A percentile compares a stretch with the other conserved stretches of the same genome.
Evolutionary conservation across 2,329 filamentous ascomycete genomes (phyloP).

Genomic region (Trichoderma pleuroti): DNA sequence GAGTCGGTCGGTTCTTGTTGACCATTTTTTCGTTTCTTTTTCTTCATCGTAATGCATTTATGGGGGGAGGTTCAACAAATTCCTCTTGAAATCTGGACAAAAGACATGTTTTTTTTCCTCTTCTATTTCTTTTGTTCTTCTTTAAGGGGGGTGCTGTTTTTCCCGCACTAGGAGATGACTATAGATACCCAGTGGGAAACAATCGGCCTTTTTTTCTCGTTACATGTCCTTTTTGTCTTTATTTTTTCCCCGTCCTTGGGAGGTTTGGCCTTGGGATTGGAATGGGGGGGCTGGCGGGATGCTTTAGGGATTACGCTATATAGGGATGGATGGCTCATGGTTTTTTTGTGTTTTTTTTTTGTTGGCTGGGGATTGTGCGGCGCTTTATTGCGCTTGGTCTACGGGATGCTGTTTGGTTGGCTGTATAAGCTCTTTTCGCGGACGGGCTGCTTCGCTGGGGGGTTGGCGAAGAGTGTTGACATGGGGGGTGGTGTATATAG

Average conservation of each 20-base stretch:
- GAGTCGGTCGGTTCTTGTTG: neutral
- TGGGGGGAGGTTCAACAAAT: neutral
- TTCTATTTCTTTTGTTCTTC: neutral
- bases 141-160: neutral
- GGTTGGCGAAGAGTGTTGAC: neutral
- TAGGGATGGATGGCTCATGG: neutral
- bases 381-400: neutral
- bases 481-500: neutral
- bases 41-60: neutral
- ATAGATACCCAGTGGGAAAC: constrained; percentile 5
- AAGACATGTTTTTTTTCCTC: neutral
- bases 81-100: neutral
- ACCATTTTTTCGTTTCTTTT: neutral
- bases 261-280: neutral
- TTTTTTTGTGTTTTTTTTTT: neutral
- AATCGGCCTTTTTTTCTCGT: neutral
- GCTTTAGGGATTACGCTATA: neutral
- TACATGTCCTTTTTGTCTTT: neutral
- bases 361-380: neutral
- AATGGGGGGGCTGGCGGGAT: neutral
- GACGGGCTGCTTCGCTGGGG: neutral
- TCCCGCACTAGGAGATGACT: neutral
- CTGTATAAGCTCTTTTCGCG: neutral
- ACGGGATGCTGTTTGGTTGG: neutral
- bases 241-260: neutral